phyloP scores from a whole-genome alignment of 352 stramenopile species.

The Hyaloperonospora brassicae region DNA sequence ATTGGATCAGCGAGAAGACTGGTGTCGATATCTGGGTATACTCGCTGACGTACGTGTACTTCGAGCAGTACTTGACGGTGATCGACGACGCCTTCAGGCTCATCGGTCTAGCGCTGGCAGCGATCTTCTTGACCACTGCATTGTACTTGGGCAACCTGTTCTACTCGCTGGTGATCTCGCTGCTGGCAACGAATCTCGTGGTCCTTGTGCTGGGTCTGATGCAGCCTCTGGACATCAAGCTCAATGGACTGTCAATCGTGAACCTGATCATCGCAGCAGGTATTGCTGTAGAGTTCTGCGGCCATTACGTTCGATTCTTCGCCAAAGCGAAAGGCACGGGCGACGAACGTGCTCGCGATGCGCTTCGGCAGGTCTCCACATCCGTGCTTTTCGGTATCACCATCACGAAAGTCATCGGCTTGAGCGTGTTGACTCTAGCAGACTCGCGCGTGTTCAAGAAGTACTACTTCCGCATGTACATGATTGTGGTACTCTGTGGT shows the following conservation, averaged over 20 bases:
- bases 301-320: slow-evolving; percentile 73
- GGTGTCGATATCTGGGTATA: slow-evolving; percentile 54
- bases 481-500: slow-evolving; percentile 74
- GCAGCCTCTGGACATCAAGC: slow-evolving; percentile 48
- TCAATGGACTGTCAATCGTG: slow-evolving; percentile 81
- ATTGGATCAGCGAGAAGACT: slow-evolving; percentile 54
- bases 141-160: slow-evolving; percentile 43
- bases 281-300: slow-evolving; percentile 76
- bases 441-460: slow-evolving; percentile 84
- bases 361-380: slow-evolving; percentile 47
- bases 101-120: slow-evolving; percentile 35
- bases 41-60: slow-evolving; percentile 51
- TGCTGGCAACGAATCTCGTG: slow-evolving; percentile 46
- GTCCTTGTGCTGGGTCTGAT: slow-evolving; percentile 49
- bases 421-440: slow-evolving; percentile 75
- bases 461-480: slow-evolving; percentile 90
- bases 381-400: slow-evolving; percentile 83
- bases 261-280: slow-evolving; percentile 81
- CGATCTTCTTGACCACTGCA: slow-evolving; percentile 48
- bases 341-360: slow-evolving; percentile 40
- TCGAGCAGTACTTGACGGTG: slow-evolving; percentile 61
- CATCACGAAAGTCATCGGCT: slow-evolving; percentile 78
- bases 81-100: slow-evolving; percentile 43
- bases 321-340: slow-evolving; percentile 29
- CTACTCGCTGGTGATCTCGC: slow-evolving; percentile 34